Percentiles rank a stretch among this genome's conserved stretches.
phyloP scores from a whole-genome alignment of 31 red algal genomes.

The Asparagopsis taxiformis region DNA sequence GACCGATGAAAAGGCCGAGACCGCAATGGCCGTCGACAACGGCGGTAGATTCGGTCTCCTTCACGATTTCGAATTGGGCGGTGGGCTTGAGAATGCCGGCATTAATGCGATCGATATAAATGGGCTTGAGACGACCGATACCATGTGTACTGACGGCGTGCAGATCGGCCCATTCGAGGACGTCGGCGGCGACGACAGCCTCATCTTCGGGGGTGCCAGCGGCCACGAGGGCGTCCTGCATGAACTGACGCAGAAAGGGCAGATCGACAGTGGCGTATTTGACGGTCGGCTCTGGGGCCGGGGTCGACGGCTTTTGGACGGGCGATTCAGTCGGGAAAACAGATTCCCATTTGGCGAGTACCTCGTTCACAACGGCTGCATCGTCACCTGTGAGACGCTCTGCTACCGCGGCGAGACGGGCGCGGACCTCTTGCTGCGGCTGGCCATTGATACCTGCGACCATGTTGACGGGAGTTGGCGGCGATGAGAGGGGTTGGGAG shows the following conservation, averaged over 20 bases:
- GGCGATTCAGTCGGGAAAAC: constrained; percentile 7
- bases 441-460: constrained; percentile 5
- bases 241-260: constrained; percentile 41
- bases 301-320: not conserved
- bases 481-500: not conserved
- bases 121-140: constrained; percentile 75
- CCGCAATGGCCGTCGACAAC: constrained; percentile 67
- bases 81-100: constrained; percentile 73
- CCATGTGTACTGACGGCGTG: constrained; percentile 61
- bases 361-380: constrained; percentile 21
- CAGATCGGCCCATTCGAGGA: constrained; percentile 65
- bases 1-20: constrained; percentile 64
- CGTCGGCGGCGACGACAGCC: constrained; percentile 54
- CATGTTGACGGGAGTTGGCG: not conserved
- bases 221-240: constrained; percentile 59
- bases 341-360: constrained; percentile 23
- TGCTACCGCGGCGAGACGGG: constrained; percentile 28
- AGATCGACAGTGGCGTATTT: constrained; percentile 52
- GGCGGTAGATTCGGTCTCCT: constrained; percentile 62
- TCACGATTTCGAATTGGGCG: constrained; percentile 56
- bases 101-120: constrained; percentile 70
- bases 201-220: constrained; percentile 51
- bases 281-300: constrained; percentile 12
- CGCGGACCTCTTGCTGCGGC: constrained; percentile 34
- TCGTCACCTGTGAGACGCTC: constrained; percentile 42